These are phyloP conservation scores for Kwoniella bestiolae DNA, from an alignment of 768 basidiomycete species.

Conservation along the genomic window DNA sequence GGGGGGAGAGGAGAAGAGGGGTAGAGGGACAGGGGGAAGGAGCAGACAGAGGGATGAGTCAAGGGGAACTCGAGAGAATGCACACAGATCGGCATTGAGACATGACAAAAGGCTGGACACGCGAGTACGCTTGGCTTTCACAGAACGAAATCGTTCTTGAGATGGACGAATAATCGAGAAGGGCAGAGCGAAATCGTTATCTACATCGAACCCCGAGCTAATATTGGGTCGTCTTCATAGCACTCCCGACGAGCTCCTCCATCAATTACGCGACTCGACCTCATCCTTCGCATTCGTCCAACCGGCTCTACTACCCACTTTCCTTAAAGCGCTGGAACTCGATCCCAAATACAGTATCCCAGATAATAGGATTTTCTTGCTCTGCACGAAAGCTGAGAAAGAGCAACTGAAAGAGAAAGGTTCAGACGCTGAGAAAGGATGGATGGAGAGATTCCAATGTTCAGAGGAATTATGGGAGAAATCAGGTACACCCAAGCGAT, in stretches of 20 bases:
- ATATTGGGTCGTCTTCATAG: conserved; percentile 59
- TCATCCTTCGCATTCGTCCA: conserved; percentile 69
- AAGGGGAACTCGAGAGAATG: no score
- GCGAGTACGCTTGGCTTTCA: no score
- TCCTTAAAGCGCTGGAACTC: conserved; percentile 65
- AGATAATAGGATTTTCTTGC: conserved; percentile 64
- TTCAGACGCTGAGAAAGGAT: conserved; percentile 37
- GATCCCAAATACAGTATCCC: conserved; percentile 56
- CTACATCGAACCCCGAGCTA: no score
- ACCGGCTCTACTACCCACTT: conserved; percentile 66
- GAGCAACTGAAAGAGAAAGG: not conserved
- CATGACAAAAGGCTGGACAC: no score
- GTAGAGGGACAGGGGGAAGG: not conserved
- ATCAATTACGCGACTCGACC: conserved; percentile 72
- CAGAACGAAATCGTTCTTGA: no score
- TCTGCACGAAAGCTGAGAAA: conserved; percentile 54
- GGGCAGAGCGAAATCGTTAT: no score
- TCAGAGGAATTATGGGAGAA: conserved; percentile 37
- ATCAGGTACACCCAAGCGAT: conserved; percentile 10
- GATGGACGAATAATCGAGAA: no score
- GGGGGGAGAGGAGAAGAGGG: not conserved
- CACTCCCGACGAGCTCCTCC: conserved; percentile 69
- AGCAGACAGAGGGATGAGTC: not conserved
- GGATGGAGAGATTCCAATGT: conserved; percentile 30
- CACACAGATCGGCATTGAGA: no score